Conservation (phyloP, 352 stramenopile species). For the Phytopythium chamaehyphon region DNA sequence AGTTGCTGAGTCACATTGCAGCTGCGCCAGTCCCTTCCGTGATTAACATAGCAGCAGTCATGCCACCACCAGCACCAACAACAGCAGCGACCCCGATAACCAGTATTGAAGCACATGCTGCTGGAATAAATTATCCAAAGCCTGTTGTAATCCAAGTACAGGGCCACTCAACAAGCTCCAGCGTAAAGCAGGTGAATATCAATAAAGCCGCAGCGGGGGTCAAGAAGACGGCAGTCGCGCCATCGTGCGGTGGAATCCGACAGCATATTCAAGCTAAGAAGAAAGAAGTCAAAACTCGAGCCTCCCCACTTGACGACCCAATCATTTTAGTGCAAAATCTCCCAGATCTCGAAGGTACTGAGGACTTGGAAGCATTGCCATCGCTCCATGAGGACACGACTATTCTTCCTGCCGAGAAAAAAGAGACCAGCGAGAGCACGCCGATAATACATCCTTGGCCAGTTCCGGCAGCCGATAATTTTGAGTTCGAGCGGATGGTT, state of each 20-base stretch:
- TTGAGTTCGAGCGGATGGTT: conserved; percentile 78
- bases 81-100: neutral
- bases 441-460: conserved; percentile 1
- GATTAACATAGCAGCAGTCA: no score
- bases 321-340: conserved; percentile 74
- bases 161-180: neutral
- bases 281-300: conserved; percentile 15
- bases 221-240: conserved; percentile 9
- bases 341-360: conserved; percentile 23
- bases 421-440: conserved; percentile 14
- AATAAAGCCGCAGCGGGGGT: conserved; percentile 1
- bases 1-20: conserved; percentile 23
- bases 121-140: conserved; percentile 5
- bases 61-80: conserved; percentile 14
- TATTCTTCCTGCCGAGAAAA: neutral
- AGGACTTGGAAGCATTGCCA: conserved; percentile 3
- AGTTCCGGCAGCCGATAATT: conserved; percentile 23
- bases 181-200: conserved; percentile 6
- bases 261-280: conserved; percentile 41
- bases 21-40: conserved; percentile 4
- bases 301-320: conserved; percentile 49
- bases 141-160: conserved; percentile 2
- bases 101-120: no score
- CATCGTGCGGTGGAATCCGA: conserved; percentile 18
- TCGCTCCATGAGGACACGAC: conserved; percentile 4